phyloP scores from a whole-genome alignment of 1,139 yeast species.

The Blastobotrys elegans region DNA sequence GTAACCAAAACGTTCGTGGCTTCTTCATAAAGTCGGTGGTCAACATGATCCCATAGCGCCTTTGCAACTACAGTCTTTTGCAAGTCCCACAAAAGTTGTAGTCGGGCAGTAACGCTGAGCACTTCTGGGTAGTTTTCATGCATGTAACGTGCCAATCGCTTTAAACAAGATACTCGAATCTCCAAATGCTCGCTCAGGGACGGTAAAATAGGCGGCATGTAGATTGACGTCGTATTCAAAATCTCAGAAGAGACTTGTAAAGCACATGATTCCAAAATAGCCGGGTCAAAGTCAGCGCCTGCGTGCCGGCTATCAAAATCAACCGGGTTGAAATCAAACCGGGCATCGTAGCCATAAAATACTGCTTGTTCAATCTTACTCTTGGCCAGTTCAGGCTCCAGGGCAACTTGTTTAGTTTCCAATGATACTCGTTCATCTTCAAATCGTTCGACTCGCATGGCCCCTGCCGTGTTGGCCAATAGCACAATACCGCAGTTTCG shows the following conservation, averaged over 20 bases:
- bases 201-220: slow-evolving; percentile 44
- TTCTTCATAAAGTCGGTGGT: slow-evolving; percentile 16
- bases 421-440: slow-evolving; percentile 24
- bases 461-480: slow-evolving; percentile 58
- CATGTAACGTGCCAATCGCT: slow-evolving; percentile 45
- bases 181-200: slow-evolving; percentile 42
- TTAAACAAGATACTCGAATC: slow-evolving; percentile 38
- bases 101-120: slow-evolving; percentile 34
- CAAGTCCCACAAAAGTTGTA: slow-evolving; percentile 42
- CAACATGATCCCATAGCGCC: slow-evolving; percentile 43
- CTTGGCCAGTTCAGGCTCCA: slow-evolving; percentile 45
- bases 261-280: slow-evolving; percentile 47
- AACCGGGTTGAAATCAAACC: slow-evolving; percentile 42
- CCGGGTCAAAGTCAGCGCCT: slow-evolving; percentile 32
- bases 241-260: slow-evolving; percentile 50
- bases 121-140: slow-evolving; percentile 43
- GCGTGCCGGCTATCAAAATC: slow-evolving; percentile 48
- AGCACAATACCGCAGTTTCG: slow-evolving; percentile 46
- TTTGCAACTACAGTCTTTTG: slow-evolving; percentile 57
- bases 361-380: slow-evolving; percentile 81
- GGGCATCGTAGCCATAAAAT: slow-evolving; percentile 43
- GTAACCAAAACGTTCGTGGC: slow-evolving; percentile 15
- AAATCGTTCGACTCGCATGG: slow-evolving; percentile 55
- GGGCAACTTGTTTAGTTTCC: slow-evolving; percentile 12
- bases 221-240: slow-evolving; percentile 43